A percentile compares a stretch with the other conserved stretches of the same genome.
Conservation (phyloP, 2,329 filamentous ascomycete species). For the Fusarium sp. region DNA sequence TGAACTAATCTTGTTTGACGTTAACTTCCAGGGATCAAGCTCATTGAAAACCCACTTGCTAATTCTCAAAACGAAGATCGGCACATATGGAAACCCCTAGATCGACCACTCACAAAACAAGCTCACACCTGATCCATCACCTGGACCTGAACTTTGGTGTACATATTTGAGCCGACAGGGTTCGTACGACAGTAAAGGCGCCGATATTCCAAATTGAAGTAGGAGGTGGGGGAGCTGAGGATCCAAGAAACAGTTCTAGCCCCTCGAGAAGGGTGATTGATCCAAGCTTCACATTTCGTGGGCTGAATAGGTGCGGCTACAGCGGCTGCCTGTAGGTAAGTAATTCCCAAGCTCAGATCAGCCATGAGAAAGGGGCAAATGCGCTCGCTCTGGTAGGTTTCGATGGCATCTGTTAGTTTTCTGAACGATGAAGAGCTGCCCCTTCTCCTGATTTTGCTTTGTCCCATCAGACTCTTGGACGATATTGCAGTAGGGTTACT, state of each 20-base stretch:
- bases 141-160: background rate
- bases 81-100: background rate
- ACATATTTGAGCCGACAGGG: background rate
- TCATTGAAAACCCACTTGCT: background rate
- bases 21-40: background rate
- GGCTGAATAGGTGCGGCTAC: background rate
- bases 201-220: conserved; percentile 1
- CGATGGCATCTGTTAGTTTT: background rate
- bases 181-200: conserved; percentile 8
- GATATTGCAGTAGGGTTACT: background rate
- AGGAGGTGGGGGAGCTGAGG: background rate
- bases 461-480: background rate
- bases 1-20: conserved; percentile 7
- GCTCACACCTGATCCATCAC: background rate
- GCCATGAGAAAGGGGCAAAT: background rate
- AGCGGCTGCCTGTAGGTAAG: conserved; percentile 2
- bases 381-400: background rate
- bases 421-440: background rate
- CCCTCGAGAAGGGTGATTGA: background rate
- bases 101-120: background rate
- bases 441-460: background rate
- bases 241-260: background rate
- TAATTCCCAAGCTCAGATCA: background rate
- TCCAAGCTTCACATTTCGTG: conserved; percentile 1
- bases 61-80: background rate